These are phyloP conservation scores for Blepharisma undulans DNA, from an alignment of 169 alveolate genomes.

Conservation along the genomic window DNA sequence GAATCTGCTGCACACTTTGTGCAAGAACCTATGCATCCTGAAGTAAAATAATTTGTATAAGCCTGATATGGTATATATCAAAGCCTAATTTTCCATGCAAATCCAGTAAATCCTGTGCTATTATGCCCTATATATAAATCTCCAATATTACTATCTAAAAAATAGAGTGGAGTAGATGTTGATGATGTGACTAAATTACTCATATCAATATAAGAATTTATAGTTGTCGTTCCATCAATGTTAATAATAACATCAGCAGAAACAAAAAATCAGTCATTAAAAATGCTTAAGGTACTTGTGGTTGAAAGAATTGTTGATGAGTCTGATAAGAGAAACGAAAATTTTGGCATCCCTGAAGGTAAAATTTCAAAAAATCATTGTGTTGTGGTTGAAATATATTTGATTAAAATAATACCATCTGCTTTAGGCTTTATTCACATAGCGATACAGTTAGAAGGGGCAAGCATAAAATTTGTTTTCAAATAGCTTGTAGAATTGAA, in stretches of 20 bases:
- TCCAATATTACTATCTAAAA: background rate
- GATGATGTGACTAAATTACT: background rate
- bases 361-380: background rate
- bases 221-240: background rate
- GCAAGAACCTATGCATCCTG: background rate
- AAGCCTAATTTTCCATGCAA: background rate
- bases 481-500: background rate
- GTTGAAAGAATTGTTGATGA: background rate
- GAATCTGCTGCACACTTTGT: background rate
- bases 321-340: background rate
- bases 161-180: background rate
- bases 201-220: background rate
- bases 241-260: background rate
- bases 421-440: background rate
- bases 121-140: background rate
- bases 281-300: background rate
- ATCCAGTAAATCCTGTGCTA: background rate
- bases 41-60: background rate
- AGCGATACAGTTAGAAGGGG: background rate
- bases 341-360: background rate
- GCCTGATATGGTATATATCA: background rate
- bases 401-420: background rate
- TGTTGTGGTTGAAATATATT: background rate
- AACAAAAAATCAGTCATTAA: background rate
- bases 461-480: background rate